phyloP scores from a whole-genome alignment of 2,329 filamentous ascomycete species.

The Aspergillus fijiensis region DNA sequence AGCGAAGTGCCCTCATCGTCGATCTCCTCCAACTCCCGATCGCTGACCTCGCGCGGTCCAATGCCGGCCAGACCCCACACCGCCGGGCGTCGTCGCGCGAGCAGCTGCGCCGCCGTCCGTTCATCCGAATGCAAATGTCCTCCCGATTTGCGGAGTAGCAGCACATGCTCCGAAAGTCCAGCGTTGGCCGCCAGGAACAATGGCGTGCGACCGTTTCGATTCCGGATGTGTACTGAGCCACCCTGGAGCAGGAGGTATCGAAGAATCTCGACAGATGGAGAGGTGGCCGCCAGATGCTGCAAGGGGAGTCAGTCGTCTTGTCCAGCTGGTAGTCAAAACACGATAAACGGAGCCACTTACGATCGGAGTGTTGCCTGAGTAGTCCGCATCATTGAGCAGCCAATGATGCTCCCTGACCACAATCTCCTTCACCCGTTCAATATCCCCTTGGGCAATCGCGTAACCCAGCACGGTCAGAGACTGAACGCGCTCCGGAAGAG shows the following conservation, averaged over 20 bases:
- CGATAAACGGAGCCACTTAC: slow-evolving; percentile 26
- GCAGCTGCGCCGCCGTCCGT: slow-evolving; percentile 52
- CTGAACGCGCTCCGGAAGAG: slow-evolving; percentile 57
- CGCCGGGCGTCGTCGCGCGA: slow-evolving; percentile 43
- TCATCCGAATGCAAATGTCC: slow-evolving; percentile 62
- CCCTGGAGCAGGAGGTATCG: slow-evolving; percentile 57
- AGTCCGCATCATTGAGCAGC: slow-evolving; percentile 73
- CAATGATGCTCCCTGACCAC: slow-evolving; percentile 65
- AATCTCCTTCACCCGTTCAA: slow-evolving; percentile 64
- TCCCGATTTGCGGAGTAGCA: slow-evolving; percentile 55
- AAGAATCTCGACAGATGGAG: slow-evolving; percentile 55
- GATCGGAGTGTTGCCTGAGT: slow-evolving; percentile 72
- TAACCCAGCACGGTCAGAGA: slow-evolving; percentile 77
- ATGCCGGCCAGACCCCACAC: slow-evolving; percentile 47
- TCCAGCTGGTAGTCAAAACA: neutral
- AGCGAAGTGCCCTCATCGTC: neutral
- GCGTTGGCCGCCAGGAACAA: slow-evolving; percentile 60
- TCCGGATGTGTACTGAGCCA: slow-evolving; percentile 60
- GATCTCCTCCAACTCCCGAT: neutral
- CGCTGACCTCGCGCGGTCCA: slow-evolving; percentile 18
- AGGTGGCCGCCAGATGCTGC: slow-evolving; percentile 59
- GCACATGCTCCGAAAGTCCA: slow-evolving; percentile 55
- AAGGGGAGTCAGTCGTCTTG: slow-evolving; percentile 5
- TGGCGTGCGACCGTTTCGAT: slow-evolving; percentile 58
- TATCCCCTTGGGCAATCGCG: slow-evolving; percentile 71